phyloP scores from a whole-genome alignment of 345 rosid species.

The Ceriops decandra region DNA sequence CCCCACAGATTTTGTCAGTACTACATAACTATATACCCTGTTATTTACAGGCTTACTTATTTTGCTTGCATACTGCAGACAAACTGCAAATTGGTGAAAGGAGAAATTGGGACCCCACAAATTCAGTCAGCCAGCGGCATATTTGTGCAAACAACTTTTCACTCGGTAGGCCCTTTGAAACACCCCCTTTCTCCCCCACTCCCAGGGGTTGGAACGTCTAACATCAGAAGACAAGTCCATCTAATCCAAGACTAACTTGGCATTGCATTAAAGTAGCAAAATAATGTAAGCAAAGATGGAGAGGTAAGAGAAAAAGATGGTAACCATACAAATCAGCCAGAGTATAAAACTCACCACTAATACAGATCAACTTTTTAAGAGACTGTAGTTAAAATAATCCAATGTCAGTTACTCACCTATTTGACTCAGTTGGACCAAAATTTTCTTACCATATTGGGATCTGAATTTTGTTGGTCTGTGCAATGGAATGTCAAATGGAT shows the following conservation, averaged over 20 bases:
- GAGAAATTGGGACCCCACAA: constrained; percentile 6
- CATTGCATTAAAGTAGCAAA: background rate
- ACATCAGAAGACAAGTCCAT: no score
- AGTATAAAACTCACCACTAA: background rate
- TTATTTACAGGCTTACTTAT: background rate
- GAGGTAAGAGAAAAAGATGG: no score
- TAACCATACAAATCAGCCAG: background rate
- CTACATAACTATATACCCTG: background rate
- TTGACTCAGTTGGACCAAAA: constrained; percentile 8
- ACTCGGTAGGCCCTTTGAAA: background rate
- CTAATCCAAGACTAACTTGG: background rate
- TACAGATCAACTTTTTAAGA: constrained; percentile 2
- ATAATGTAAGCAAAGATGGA: no score
- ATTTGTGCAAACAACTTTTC: background rate
- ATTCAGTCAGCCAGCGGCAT: background rate
- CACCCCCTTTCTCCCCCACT: no score
- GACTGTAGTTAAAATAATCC: background rate
- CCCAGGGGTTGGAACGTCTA: background rate
- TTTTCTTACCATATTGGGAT: background rate
- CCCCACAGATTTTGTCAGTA: constrained; percentile 14
- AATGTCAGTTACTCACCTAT: background rate
- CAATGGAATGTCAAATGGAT: background rate
- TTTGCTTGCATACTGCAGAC: constrained; percentile 17
- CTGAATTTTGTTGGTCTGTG: constrained; percentile 9
- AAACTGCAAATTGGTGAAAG: constrained; percentile 9